These are phyloP conservation scores for Agaricus subrufescens DNA, from an alignment of 768 basidiomycete species.

Conservation along the genomic window DNA sequence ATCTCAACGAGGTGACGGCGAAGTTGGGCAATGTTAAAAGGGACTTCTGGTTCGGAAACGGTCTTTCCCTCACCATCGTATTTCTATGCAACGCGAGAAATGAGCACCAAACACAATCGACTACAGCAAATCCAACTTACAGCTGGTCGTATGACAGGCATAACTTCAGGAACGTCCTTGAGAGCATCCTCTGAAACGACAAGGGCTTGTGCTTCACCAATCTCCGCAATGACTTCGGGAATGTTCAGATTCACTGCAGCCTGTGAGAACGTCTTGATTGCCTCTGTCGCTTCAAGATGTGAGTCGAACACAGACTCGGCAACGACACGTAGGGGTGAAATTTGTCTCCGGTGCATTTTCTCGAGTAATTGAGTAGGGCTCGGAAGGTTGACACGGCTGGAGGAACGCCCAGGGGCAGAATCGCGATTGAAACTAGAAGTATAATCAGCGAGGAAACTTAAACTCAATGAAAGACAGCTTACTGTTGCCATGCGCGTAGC, in stretches of 20 bases:
- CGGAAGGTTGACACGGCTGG: constrained; percentile 13
- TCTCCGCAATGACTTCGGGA: constrained; percentile 9
- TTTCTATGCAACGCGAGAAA: constrained; percentile 13
- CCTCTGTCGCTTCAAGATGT: constrained; percentile 48
- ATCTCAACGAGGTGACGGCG: constrained; percentile 64
- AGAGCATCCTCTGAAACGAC: constrained; percentile 38
- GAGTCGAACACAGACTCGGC: constrained; percentile 51
- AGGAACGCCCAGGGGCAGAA: constrained; percentile 15
- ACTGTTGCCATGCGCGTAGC: not conserved
- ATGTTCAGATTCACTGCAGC: constrained; percentile 32
- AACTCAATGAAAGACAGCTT: not conserved
- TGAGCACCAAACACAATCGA: constrained; percentile 8
- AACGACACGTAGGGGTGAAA: constrained; percentile 48
- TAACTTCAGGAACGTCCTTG: constrained; percentile 52
- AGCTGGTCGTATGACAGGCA: constrained; percentile 46
- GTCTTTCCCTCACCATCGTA: constrained; percentile 16
- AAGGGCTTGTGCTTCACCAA: constrained; percentile 38
- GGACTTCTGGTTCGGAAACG: constrained; percentile 37
- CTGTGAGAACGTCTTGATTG: constrained; percentile 53
- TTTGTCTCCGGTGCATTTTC: constrained; percentile 41
- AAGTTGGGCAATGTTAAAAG: constrained; percentile 72
- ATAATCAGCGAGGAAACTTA: not conserved
- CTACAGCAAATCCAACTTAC: constrained; percentile 21
- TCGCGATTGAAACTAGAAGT: constrained; percentile 33
- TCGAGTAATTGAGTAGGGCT: constrained; percentile 33